These are phyloP conservation scores for Gaultheria prostrata DNA, from an alignment of 148 eudicot species.

Conservation along the genomic window DNA sequence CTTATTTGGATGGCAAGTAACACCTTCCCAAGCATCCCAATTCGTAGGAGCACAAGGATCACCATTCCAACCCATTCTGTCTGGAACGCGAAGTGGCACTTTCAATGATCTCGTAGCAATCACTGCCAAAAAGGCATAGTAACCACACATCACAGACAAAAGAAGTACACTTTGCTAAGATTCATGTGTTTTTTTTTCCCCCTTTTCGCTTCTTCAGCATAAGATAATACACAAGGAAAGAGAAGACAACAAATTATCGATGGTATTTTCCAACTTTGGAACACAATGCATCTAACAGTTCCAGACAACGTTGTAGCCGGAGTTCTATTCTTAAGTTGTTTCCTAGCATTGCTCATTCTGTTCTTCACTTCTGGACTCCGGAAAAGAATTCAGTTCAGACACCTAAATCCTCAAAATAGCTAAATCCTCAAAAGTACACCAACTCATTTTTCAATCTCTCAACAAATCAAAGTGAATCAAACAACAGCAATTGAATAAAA, in stretches of 20 bases:
- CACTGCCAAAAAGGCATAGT: slow-evolving; percentile 41
- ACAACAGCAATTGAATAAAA: neutral
- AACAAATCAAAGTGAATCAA: neutral
- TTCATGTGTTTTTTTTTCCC: too few relatives aligned
- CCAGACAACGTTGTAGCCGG: too few relatives aligned
- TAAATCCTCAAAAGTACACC: slow-evolving; percentile 11
- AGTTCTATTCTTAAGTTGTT: too few relatives aligned
- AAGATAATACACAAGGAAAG: too few relatives aligned
- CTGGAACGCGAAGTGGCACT: slow-evolving; percentile 81
- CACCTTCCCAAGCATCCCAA: slow-evolving; percentile 99
- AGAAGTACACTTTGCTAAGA: too few relatives aligned
- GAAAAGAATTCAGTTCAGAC: neutral
- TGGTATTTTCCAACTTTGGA: too few relatives aligned
- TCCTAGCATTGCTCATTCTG: too few relatives aligned
- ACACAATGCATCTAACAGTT: too few relatives aligned
- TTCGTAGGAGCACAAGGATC: slow-evolving; percentile 93
- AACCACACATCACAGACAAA: neutral
- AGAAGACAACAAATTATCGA: too few relatives aligned
- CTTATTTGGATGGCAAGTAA: slow-evolving; percentile 66
- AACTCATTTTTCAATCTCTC: neutral
- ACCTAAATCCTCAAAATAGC: neutral
- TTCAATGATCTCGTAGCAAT: slow-evolving; percentile 85
- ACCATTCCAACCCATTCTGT: slow-evolving; percentile 99
- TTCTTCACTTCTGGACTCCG: too few relatives aligned
- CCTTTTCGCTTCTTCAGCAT: too few relatives aligned